A percentile compares a stretch with the other conserved stretches of the same genome.
Conservation (phyloP, 257 asterid species). For the Nicotiana benthamiana region DNA sequence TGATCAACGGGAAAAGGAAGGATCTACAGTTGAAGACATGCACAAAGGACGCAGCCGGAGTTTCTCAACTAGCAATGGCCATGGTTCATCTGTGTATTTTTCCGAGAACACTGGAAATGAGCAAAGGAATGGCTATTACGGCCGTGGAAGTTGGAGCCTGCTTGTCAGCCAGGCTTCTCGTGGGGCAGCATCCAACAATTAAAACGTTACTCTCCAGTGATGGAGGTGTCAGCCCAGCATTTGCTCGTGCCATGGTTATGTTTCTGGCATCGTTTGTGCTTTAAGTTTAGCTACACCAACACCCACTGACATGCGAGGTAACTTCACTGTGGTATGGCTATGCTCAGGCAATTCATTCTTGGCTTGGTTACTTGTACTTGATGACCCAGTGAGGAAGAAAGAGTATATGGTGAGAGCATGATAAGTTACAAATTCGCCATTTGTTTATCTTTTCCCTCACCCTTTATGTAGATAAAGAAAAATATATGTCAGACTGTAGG, state of each 20-base stretch:
- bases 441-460: constrained; percentile 6
- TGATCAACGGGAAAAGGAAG: constrained; percentile 21
- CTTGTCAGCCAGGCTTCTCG: constrained; percentile 32
- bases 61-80: constrained; percentile 26
- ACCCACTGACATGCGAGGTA: background rate
- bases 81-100: constrained; percentile 17
- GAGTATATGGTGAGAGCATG: constrained; percentile 5
- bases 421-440: constrained; percentile 18
- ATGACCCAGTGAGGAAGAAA: constrained; percentile 13
- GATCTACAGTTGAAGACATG: constrained; percentile 17
- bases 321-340: constrained; percentile 19
- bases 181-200: constrained; percentile 34
- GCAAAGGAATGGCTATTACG: constrained; percentile 16
- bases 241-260: background rate
- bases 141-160: constrained; percentile 35
- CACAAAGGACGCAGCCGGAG: constrained; percentile 12
- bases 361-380: constrained; percentile 61
- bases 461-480: constrained; percentile 14
- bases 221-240: constrained; percentile 2
- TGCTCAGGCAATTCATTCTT: constrained; percentile 94
- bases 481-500: background rate
- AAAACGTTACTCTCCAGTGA: constrained; percentile 18
- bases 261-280: background rate
- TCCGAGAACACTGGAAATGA: constrained; percentile 23
- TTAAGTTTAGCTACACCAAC: too few relatives aligned